A percentile compares a stretch with the other conserved stretches of the same genome.
Conservation (phyloP, 768 basidiomycete genomes). For the Agaricus sinodeliciosus region DNA sequence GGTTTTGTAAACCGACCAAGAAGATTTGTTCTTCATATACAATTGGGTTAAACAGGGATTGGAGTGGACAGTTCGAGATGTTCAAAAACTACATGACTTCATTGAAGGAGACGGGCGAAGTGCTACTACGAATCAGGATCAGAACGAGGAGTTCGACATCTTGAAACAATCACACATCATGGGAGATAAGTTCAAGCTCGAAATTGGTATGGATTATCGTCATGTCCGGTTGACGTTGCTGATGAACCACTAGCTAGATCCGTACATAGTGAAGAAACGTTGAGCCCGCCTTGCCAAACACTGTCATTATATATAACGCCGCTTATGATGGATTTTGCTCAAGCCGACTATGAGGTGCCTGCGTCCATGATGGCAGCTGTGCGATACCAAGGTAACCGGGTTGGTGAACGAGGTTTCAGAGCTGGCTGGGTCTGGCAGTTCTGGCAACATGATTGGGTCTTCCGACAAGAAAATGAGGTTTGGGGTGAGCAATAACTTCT, state of each 20-base stretch:
- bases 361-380: conserved; percentile 71
- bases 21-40: background rate
- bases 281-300: conserved; percentile 24
- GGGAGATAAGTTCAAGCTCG: conserved; percentile 68
- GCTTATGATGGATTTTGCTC: conserved; percentile 53
- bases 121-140: conserved; percentile 13
- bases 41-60: conserved; percentile 42
- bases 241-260: conserved; percentile 16
- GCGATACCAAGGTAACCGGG: conserved; percentile 53
- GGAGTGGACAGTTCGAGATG: conserved; percentile 62
- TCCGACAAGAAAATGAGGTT: conserved; percentile 64
- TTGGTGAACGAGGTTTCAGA: conserved; percentile 56
- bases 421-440: conserved; percentile 71
- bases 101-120: conserved; percentile 41
- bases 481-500: conserved; percentile 46
- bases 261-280: conserved; percentile 17
- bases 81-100: conserved; percentile 48
- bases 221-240: conserved; percentile 5
- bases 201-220: conserved; percentile 43
- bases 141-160: conserved; percentile 46
- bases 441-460: conserved; percentile 67
- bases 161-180: conserved; percentile 60
- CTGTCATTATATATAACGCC: conserved; percentile 65
- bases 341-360: conserved; percentile 50
- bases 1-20: conserved; percentile 13